Percentiles rank a stretch among this genome's conserved stretches.
These are phyloP conservation scores for Metschnikowia matae DNA, from an alignment of 805 yeast species.

Conservation along the genomic window DNA sequence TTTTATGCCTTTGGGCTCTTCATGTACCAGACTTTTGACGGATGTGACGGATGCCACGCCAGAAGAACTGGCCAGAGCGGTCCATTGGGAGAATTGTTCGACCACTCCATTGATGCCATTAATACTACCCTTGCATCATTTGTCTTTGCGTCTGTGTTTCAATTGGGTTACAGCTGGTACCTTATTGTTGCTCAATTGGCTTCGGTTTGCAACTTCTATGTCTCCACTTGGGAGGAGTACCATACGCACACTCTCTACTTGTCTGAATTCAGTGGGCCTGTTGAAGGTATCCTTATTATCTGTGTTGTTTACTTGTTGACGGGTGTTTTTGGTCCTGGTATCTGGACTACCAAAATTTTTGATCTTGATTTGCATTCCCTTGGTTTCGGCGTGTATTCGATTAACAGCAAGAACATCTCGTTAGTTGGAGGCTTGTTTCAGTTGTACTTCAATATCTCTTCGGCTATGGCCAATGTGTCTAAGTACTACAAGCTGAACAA, in stretches of 20 bases:
- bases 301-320: conserved; percentile 53
- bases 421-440: conserved; percentile 50
- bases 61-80: conserved; percentile 93
- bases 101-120: conserved; percentile 72
- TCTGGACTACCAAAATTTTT: conserved; percentile 54
- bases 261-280: conserved; percentile 86
- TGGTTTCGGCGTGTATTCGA: conserved; percentile 23
- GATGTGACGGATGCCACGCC: conserved; percentile 94
- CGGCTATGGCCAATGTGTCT: conserved; percentile 61
- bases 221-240: conserved; percentile 94
- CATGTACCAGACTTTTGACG: conserved; percentile 92
- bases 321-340: conserved; percentile 63
- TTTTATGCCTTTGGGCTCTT: conserved; percentile 79
- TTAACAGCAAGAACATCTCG: conserved; percentile 44
- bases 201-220: conserved; percentile 73
- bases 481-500: conserved; percentile 36
- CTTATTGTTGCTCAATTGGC: conserved; percentile 66
- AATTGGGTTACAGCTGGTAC: conserved; percentile 65
- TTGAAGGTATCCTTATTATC: conserved; percentile 80
- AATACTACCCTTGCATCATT: conserved; percentile 79
- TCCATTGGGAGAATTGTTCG: conserved; percentile 91
- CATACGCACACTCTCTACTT: conserved; percentile 81
- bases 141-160: conserved; percentile 71
- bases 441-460: conserved; percentile 58
- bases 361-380: conserved; percentile 36